A percentile compares a stretch with the other conserved stretches of the same genome.
Conservation (phyloP, 371 early-diverging fungal genomes). For the Polyrhizophydium stewartii region DNA sequence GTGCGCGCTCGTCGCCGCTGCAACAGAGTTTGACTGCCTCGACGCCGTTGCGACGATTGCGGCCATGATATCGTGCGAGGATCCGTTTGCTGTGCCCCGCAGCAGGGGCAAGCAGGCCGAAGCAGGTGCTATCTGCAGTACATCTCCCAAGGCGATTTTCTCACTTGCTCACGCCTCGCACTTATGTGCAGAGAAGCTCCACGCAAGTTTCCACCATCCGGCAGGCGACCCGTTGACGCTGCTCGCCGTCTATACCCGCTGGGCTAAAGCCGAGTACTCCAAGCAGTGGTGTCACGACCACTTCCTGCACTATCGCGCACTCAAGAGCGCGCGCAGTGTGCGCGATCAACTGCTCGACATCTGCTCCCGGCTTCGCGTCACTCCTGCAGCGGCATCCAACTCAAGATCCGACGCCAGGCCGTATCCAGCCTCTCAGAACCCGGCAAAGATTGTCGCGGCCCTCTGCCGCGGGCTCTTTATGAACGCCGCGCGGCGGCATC, state of each 20-base stretch:
- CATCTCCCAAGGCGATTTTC: constrained; percentile 3
- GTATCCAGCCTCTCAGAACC: too few species aligned
- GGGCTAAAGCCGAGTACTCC: constrained; percentile 45
- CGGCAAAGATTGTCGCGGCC: too few species aligned
- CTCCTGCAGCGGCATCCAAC: too few species aligned
- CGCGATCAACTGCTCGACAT: constrained; percentile 56
- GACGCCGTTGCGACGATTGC: constrained; percentile 41
- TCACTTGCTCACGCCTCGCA: constrained; percentile 11
- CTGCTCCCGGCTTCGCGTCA: not conserved
- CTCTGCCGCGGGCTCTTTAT: too few species aligned
- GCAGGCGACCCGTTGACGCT: constrained; percentile 49
- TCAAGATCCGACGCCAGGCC: too few species aligned
- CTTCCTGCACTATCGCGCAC: constrained; percentile 78
- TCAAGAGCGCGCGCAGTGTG: constrained; percentile 83
- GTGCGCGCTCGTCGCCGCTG: constrained; percentile 38
- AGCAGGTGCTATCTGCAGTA: constrained; percentile 16
- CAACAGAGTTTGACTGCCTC: constrained; percentile 36
- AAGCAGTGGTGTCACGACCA: constrained; percentile 81
- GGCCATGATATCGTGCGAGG: constrained; percentile 48
- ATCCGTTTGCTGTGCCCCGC: constrained; percentile 33
- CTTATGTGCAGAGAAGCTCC: not conserved
- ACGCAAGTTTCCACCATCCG: constrained; percentile 7
- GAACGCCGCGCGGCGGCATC: too few species aligned
- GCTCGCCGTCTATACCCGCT: constrained; percentile 32
- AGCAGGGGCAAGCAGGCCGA: constrained; percentile 26